Conservation (phyloP, 805 yeast genomes). For the Brettanomyces bruxellensis region DNA sequence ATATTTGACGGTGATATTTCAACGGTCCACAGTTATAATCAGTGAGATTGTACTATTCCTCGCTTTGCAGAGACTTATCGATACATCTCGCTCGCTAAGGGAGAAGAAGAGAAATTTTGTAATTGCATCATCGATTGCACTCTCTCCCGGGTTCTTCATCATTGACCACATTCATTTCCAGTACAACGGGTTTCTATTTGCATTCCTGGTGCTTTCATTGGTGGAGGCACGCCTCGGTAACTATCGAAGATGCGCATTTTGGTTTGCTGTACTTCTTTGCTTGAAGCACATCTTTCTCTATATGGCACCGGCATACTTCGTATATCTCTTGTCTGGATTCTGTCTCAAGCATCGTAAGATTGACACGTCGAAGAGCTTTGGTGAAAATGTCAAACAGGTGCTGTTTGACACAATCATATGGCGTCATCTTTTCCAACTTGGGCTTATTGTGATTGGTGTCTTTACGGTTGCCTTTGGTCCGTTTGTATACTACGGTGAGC, state of each 20-base stretch:
- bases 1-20: slow-evolving; percentile 73
- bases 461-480: slow-evolving; percentile 72
- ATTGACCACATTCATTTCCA: slow-evolving; percentile 97
- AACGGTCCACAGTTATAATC: slow-evolving; percentile 68
- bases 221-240: slow-evolving; percentile 55
- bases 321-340: slow-evolving; percentile 65
- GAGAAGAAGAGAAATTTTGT: slow-evolving; percentile 51
- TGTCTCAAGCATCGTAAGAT: slow-evolving; percentile 36
- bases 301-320: slow-evolving; percentile 89
- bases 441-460: slow-evolving; percentile 49
- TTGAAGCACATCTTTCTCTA: slow-evolving; percentile 92
- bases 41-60: slow-evolving; percentile 66
- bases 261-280: slow-evolving; percentile 73
- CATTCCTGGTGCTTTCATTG: slow-evolving; percentile 65
- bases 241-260: slow-evolving; percentile 51
- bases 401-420: slow-evolving; percentile 31
- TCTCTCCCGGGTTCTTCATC: slow-evolving; percentile 84
- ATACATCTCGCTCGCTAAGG: slow-evolving; percentile 29
- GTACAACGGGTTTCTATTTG: slow-evolving; percentile 91
- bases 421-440: slow-evolving; percentile 53
- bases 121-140: slow-evolving; percentile 68
- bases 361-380: slow-evolving; percentile 10
- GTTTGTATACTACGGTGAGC: slow-evolving; percentile 49
- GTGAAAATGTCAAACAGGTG: slow-evolving; percentile 6
- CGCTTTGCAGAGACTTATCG: slow-evolving; percentile 64